These are phyloP conservation scores for Ganoderma sinense DNA, from an alignment of 1,284 basidiomycete species.

Conservation along the genomic window DNA sequence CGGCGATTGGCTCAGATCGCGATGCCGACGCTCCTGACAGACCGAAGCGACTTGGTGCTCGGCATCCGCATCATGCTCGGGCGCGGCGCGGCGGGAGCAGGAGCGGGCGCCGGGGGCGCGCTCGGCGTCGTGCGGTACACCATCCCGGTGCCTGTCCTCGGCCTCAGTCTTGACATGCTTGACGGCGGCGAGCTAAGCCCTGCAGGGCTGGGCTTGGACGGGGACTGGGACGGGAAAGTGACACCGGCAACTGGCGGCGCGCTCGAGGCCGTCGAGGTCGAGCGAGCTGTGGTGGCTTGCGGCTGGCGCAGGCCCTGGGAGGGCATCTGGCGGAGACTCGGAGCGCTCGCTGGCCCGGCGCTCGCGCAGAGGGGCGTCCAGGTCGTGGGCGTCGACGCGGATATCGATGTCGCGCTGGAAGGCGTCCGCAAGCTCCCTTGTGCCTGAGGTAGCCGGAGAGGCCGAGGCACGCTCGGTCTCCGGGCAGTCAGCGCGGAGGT, in stretches of 20 bases:
- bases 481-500: slow-evolving; percentile 8
- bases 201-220: slow-evolving; percentile 10
- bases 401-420: slow-evolving; percentile 10
- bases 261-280: slow-evolving; percentile 9
- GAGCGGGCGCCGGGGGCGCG: slow-evolving; percentile 16
- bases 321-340: slow-evolving; percentile 12
- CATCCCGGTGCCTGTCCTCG: slow-evolving; percentile 77
- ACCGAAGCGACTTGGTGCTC: slow-evolving; percentile 32
- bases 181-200: slow-evolving; percentile 10
- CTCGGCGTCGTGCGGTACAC: slow-evolving; percentile 51
- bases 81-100: slow-evolving; percentile 7
- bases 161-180: slow-evolving; percentile 28
- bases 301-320: slow-evolving; percentile 13
- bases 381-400: slow-evolving; percentile 13
- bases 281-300: slow-evolving; percentile 5
- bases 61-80: slow-evolving; percentile 38
- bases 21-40: slow-evolving; percentile 24
- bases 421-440: slow-evolving; percentile 19
- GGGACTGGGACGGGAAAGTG: slow-evolving; percentile 22
- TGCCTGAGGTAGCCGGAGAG: slow-evolving; percentile 32
- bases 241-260: slow-evolving; percentile 20
- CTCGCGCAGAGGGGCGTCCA: slow-evolving; percentile 17
- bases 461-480: slow-evolving; percentile 27
- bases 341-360: slow-evolving; percentile 13
- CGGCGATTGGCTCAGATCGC: slow-evolving; percentile 19